Evolutionary conservation across 352 stramenopile genomes (phyloP), one percentile per base, ranked within the genome.

Genomic region (Globisporangium irregulare): DNA sequence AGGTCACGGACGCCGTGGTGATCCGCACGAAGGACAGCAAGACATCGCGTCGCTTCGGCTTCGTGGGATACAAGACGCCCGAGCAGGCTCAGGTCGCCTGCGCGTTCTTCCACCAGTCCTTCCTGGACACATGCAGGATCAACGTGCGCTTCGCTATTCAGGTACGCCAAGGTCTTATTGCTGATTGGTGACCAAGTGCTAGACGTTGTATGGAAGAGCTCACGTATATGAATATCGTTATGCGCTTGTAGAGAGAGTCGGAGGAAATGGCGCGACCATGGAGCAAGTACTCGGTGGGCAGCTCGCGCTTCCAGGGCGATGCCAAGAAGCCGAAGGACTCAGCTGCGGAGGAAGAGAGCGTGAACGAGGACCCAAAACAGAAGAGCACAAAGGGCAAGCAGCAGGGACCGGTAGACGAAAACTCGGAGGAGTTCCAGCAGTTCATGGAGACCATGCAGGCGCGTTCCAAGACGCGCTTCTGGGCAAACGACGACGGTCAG

Each of bases 391-490:
- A 72, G 43, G 57, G 57, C 65, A 80, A 79, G 59, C 68, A 70
- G 59, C 76, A 90, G 63, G 43, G 64, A 36, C 55, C 50, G 5
- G 59, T 69, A 20, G 72, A 75, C 12, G 75, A 85, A 53, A 60
- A 22, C 54, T 89, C 81, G 56, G 74, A 75, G 15, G 84, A 93
- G 74, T 94, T 96, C 48, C 66, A 94, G 57, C 89, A 97, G 76
- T 97, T 97, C 60, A 84, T 96, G 68, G 89, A 95, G 68, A 94
- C 91, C 20, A 96, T 97, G 88, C 87, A 97, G 70, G 82, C 88
- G 58, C 90, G 89, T 53, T 91, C 83, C 4, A 95, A 94, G 79
- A 91, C 87, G 43, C 90, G 92, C 24, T 96, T 96, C 72, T 97
- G 90, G 90, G 87, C 88, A n/a, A 96, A 97, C 62, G 90, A 97